Percentiles rank a stretch among this genome's conserved stretches.
Evolutionary conservation across 179 eudicot species (phyloP).

Genomic region (Spinacia oleracea): DNA sequence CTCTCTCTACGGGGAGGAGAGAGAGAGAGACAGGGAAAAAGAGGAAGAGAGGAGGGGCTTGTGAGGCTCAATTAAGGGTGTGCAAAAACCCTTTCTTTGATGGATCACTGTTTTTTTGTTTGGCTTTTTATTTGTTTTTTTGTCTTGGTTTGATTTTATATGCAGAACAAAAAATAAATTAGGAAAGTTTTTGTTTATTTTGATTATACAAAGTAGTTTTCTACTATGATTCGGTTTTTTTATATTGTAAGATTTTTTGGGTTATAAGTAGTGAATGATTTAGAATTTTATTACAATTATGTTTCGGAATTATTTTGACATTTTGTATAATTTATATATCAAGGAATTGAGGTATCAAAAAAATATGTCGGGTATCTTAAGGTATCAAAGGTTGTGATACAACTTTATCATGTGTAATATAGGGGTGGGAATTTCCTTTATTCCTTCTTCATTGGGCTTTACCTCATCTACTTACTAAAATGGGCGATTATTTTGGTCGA

Average conservation of each 20-base stretch:
- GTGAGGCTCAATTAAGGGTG: background rate
- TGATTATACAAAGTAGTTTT: no score
- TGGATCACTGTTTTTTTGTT: background rate
- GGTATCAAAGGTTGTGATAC: no score
- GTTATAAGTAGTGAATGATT: background rate
- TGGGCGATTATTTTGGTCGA: no score
- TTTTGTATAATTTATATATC: no score
- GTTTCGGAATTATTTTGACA: no score
- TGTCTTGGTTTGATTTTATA: background rate
- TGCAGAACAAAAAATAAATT: background rate
- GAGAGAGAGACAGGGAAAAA: constrained; percentile 16
- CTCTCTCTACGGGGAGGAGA: constrained; percentile 34
- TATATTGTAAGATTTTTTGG: background rate
- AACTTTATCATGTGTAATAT: no score
- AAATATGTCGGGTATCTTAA: no score
- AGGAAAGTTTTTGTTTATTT: background rate
- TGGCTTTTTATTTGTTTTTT: background rate
- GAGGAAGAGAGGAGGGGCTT: constrained; percentile 21
- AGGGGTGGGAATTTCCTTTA: no score
- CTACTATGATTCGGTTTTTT: background rate
- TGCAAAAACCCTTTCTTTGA: constrained; percentile 30
- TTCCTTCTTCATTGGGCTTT: no score
- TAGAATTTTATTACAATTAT: no score
- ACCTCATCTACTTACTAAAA: no score
- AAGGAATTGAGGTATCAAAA: no score